Evolutionary conservation across 495 filamentous ascomycete genomes (phyloP).

Genomic region (Xylaria telfairii): DNA sequence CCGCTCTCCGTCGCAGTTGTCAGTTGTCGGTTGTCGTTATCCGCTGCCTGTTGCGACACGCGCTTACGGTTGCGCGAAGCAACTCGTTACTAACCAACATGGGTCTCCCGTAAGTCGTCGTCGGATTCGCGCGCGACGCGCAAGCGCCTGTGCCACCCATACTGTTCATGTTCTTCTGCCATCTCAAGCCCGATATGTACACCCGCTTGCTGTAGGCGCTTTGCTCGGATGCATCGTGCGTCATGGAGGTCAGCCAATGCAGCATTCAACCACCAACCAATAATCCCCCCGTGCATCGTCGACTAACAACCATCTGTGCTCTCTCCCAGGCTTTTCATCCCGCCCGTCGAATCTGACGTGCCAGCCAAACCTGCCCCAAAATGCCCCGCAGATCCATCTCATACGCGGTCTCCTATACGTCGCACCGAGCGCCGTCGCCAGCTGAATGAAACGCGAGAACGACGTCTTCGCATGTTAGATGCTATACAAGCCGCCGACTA

Average conservation of each 20-base stretch:
- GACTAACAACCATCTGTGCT: neutral
- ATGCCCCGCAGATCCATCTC: slow-evolving; percentile 49
- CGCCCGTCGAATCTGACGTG: slow-evolving; percentile 62
- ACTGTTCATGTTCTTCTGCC: neutral
- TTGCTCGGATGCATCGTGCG: neutral
- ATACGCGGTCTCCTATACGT: slow-evolving; percentile 75
- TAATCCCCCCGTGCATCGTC: neutral
- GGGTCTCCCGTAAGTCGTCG: slow-evolving; percentile 82
- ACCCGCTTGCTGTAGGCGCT: neutral
- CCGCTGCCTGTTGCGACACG: slow-evolving; percentile 18
- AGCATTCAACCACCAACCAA: neutral
- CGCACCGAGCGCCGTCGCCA: slow-evolving; percentile 25
- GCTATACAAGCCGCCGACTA: slow-evolving; percentile 5
- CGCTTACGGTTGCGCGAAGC: slow-evolving; percentile 22
- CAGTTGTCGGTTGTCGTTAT: neutral
- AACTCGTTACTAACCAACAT: slow-evolving; percentile 57
- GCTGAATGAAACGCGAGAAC: slow-evolving; percentile 29
- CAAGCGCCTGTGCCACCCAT: slow-evolving; percentile 6
- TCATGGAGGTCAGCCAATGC: slow-evolving; percentile 4
- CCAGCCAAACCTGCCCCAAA: slow-evolving; percentile 59
- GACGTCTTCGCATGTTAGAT: slow-evolving; percentile 28
- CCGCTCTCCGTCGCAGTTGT: neutral
- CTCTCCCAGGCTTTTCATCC: slow-evolving; percentile 55
- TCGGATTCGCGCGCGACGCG: slow-evolving; percentile 32
- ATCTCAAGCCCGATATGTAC: neutral